These are phyloP conservation scores for Entomortierella lignicola DNA, from an alignment of 192 early-diverging fungal genomes.

Conservation along the genomic window DNA sequence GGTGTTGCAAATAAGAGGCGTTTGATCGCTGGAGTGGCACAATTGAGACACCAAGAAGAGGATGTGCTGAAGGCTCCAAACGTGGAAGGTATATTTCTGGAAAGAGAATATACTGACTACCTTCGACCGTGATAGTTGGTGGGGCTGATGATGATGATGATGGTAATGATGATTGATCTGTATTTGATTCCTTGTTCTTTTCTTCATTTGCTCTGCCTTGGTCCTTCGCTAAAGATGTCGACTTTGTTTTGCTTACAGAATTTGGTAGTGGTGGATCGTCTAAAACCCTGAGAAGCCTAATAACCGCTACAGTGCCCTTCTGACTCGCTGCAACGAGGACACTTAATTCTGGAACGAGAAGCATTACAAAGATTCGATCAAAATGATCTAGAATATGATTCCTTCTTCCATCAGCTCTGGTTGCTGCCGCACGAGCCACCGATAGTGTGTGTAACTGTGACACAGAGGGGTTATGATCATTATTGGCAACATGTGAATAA, in stretches of 20 bases:
- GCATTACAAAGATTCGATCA: conserved; percentile 51
- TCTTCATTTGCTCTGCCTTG: no score
- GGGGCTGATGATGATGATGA: background rate
- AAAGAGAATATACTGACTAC: conserved; percentile 30
- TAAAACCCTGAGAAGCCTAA: conserved; percentile 25
- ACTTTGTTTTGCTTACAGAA: background rate
- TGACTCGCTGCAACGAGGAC: conserved; percentile 47
- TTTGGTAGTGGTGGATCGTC: background rate
- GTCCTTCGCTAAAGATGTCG: background rate
- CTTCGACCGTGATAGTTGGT: background rate
- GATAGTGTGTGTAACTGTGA: conserved; percentile 22
- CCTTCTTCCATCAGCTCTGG: conserved; percentile 36
- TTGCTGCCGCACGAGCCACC: conserved; percentile 34
- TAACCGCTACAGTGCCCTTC: conserved; percentile 45
- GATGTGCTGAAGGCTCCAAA: conserved; percentile 16
- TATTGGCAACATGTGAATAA: background rate
- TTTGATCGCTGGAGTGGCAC: conserved; percentile 5
- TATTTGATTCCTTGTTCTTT: no score
- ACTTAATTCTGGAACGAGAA: conserved; percentile 33
- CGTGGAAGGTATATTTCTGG: conserved; percentile 50
- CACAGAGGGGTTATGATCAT: background rate
- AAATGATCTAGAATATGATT: conserved; percentile 38
- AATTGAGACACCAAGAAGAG: conserved; percentile 31
- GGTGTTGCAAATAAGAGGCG: background rate
- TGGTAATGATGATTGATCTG: no score